A percentile compares a stretch with the other conserved stretches of the same genome.
phyloP scores from a whole-genome alignment of 495 filamentous ascomycete genomes.

The Hyaloscypha variabilis region DNA sequence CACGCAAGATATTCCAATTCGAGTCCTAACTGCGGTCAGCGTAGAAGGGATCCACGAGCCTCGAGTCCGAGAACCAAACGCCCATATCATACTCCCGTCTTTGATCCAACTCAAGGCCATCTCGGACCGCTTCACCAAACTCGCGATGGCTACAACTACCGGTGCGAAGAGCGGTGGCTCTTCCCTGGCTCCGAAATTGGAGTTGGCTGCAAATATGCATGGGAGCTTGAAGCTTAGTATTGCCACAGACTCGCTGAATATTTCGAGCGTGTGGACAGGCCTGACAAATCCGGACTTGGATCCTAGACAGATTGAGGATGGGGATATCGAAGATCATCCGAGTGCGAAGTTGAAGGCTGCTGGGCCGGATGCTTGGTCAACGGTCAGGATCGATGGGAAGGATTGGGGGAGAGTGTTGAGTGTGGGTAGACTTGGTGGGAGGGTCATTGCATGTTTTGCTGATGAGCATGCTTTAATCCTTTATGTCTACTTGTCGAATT shows the following conservation, averaged over 20 bases:
- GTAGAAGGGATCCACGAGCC: constrained; percentile 91
- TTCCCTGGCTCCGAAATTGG: constrained; percentile 61
- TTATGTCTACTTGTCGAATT: constrained; percentile 85
- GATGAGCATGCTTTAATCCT: constrained; percentile 84
- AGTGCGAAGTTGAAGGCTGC: constrained; percentile 67
- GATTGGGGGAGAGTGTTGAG: constrained; percentile 91
- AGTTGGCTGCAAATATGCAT: constrained; percentile 87
- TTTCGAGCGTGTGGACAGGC: constrained; percentile 79
- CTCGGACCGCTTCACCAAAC: constrained; percentile 89
- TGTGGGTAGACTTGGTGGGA: constrained; percentile 83
- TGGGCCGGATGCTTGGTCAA: constrained; percentile 73
- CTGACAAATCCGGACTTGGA: constrained; percentile 85
- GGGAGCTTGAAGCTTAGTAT: constrained; percentile 79
- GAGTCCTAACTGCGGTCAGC: constrained; percentile 75
- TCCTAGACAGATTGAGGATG: constrained; percentile 64
- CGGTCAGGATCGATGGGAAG: constrained; percentile 84
- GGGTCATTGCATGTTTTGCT: constrained; percentile 81
- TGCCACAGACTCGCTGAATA: constrained; percentile 75
- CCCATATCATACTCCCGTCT: constrained; percentile 86
- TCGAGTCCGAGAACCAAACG: constrained; percentile 86
- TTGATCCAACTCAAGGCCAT: constrained; percentile 85
- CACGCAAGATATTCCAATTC: constrained; percentile 95
- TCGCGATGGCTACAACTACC: constrained; percentile 49
- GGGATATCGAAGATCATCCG: constrained; percentile 68
- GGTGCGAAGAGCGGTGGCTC: constrained; percentile 29